Base-by-base conservation (phyloP, 176 grass and related monocot genomes). In the Thalia dealbata region DNA sequence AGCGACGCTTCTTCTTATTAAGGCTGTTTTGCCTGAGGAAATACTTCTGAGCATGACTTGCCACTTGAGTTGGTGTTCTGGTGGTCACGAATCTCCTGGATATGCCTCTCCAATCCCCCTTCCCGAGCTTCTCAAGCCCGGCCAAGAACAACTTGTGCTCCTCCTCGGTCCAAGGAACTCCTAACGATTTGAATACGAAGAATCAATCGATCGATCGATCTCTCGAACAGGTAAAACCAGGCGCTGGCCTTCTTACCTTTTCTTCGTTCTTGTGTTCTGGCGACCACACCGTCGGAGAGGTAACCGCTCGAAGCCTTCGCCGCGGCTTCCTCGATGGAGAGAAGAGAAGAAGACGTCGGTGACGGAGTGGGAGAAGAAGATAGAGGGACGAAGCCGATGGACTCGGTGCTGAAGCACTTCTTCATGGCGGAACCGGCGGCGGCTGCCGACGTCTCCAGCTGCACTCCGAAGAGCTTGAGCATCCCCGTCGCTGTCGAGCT, bases 1-100 rank as follows among this genome's bases (percentile, higher is more conserved):
- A 96, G 0, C 92, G 92, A 15, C 92, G 92, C 78, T 91, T 96
- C 89, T 91, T 96, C 76, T 83, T 81, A 58, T 79, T 85, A 56
- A 75, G 70, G 61, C 86, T 85, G 73, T 69, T 96, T 80, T 89
- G 92, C 58, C 92, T 75, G 15, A 96, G 89, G 81, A 96, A 96
- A 71, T 91, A 91, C 69, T 96, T 96, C 84, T 96, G 92, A 2
- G 92, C 92, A 56, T 96, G 92, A 82, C 92, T 96, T 43, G 92
- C 92, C 2, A 96, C 92, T 79, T 96, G 92, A 24, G 89, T 96
- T 18, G 92, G 92, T n/a, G 92, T 96, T 59, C 92, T 72, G 27
- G 84, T 96, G 30, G 84, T 92, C 25, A 96, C 92, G 60, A 87
- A 96, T 74, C 76, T 89, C 71, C 84, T 55, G 50, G 92, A 92